Conservation (phyloP, 345 rosid genomes). For the Hypericum androsaemum region DNA sequence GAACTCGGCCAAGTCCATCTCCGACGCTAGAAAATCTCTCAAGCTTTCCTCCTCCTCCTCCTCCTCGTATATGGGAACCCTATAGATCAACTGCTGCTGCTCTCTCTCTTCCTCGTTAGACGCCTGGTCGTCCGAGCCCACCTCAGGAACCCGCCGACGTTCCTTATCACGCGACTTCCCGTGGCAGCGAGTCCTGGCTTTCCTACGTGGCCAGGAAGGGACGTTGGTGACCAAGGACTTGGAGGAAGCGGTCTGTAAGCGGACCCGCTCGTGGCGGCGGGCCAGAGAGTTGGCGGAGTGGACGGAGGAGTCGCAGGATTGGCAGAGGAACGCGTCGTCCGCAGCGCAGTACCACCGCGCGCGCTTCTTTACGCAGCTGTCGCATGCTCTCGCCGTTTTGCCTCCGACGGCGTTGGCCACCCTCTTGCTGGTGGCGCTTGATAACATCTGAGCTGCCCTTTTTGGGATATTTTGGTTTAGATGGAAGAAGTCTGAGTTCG, state of each 20-base stretch:
- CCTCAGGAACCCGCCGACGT: constrained; percentile 51
- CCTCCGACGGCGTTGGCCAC: constrained; percentile 58
- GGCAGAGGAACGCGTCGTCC: constrained; percentile 96
- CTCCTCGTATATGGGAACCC: constrained; percentile 63
- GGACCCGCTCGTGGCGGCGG: constrained; percentile 72
- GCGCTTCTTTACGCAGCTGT: constrained; percentile 58
- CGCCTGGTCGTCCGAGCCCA: constrained; percentile 48
- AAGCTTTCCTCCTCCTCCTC: constrained; percentile 16
- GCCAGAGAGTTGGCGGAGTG: constrained; percentile 89
- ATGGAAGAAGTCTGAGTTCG: not conserved
- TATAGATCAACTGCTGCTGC: constrained; percentile 54
- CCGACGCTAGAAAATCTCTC: constrained; percentile 60
- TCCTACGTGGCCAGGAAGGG: constrained; percentile 16
- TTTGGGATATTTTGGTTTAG: too few relatives aligned
- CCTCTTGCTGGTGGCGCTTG: constrained; percentile 25
- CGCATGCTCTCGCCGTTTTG: constrained; percentile 83
- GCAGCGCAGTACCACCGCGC: constrained; percentile 95
- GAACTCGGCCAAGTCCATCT: constrained; percentile 76
- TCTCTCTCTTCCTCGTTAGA: constrained; percentile 49
- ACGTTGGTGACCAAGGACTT: constrained; percentile 11
- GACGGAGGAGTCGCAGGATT: constrained; percentile 64
- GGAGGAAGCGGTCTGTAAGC: constrained; percentile 47
- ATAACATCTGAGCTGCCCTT: constrained; percentile 21
- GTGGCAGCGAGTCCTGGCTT: constrained; percentile 69
- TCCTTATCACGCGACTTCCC: constrained; percentile 14